Evolutionary conservation across 2,329 filamentous ascomycete genomes (phyloP).

Genomic region (Alternaria incomplexa): DNA sequence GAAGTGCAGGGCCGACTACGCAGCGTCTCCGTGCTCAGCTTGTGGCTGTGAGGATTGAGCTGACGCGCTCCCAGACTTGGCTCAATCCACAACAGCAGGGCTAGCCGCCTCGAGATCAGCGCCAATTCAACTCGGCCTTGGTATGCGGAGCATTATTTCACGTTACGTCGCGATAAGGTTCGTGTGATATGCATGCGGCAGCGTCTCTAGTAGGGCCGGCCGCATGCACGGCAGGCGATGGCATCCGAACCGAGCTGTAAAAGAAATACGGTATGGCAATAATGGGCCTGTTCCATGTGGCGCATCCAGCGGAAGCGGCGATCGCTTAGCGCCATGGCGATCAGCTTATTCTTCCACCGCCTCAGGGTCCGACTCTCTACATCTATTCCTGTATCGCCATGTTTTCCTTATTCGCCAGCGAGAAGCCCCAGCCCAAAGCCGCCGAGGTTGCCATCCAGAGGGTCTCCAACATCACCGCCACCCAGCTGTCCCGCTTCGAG

Average conservation of each 20-base stretch:
- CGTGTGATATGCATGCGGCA: slow-evolving; percentile 1
- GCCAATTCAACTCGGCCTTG: slow-evolving; percentile 7
- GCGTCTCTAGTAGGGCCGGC: background rate
- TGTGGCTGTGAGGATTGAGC: slow-evolving; percentile 19
- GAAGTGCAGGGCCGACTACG: slow-evolving; percentile 5
- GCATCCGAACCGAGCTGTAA: background rate
- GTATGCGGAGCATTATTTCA: slow-evolving; percentile 2
- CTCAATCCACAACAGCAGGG: slow-evolving; percentile 14
- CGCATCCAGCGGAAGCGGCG: slow-evolving; percentile 9
- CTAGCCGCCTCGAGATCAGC: slow-evolving; percentile 19
- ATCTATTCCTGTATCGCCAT: slow-evolving; percentile 25
- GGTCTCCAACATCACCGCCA: slow-evolving; percentile 13
- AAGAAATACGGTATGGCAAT: background rate
- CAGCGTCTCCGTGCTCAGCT: slow-evolving; percentile 5
- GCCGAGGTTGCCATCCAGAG: slow-evolving; percentile 13
- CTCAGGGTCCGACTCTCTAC: slow-evolving; percentile 19
- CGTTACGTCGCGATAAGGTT: slow-evolving; percentile 7
- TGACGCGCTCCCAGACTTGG: slow-evolving; percentile 21
- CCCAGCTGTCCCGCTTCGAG: slow-evolving; percentile 24
- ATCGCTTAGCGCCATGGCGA: slow-evolving; percentile 21
- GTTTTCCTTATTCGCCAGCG: slow-evolving; percentile 26
- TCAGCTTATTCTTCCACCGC: slow-evolving; percentile 24
- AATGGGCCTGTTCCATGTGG: slow-evolving; percentile 4
- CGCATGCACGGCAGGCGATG: background rate
- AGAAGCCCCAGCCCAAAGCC: slow-evolving; percentile 14